Conservation (phyloP, 306 rosid genomes). For the Delonix regia region DNA sequence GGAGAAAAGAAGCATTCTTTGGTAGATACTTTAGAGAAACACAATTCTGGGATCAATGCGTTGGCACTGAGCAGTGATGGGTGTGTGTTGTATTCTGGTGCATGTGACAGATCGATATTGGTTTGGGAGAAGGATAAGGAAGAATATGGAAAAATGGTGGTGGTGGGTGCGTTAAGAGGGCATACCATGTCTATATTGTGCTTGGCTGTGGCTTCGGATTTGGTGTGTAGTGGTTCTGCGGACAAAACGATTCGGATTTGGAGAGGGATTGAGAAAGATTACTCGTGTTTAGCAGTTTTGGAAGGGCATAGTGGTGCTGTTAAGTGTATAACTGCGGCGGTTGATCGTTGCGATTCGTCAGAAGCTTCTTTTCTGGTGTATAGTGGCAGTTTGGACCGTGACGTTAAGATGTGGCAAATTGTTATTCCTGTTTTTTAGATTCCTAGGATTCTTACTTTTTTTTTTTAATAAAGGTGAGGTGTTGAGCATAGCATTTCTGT, state of each 20-base stretch:
- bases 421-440: constrained; percentile 47
- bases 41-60: constrained; percentile 79
- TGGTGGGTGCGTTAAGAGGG: constrained; percentile 75
- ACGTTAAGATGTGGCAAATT: constrained; percentile 76
- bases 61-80: constrained; percentile 70
- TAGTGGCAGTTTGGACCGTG: constrained; percentile 83
- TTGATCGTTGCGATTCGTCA: constrained; percentile 40
- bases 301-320: constrained; percentile 83
- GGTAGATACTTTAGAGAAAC: constrained; percentile 67
- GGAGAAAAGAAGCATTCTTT: constrained; percentile 56
- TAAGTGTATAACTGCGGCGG: constrained; percentile 65
- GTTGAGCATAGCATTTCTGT: not conserved
- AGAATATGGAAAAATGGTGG: constrained; percentile 45
- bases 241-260: constrained; percentile 79
- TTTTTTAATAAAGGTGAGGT: not conserved
- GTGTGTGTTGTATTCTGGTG: constrained; percentile 73
- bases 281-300: constrained; percentile 66
- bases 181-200: constrained; percentile 75
- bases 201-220: constrained; percentile 59
- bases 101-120: constrained; percentile 78
- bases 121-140: constrained; percentile 61
- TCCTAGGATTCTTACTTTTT: not conserved
- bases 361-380: constrained; percentile 53
- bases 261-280: constrained; percentile 60
- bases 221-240: constrained; percentile 88